phyloP scores from a whole-genome alignment of 2,329 filamentous ascomycete genomes.

The Celoporthe dispersa region DNA sequence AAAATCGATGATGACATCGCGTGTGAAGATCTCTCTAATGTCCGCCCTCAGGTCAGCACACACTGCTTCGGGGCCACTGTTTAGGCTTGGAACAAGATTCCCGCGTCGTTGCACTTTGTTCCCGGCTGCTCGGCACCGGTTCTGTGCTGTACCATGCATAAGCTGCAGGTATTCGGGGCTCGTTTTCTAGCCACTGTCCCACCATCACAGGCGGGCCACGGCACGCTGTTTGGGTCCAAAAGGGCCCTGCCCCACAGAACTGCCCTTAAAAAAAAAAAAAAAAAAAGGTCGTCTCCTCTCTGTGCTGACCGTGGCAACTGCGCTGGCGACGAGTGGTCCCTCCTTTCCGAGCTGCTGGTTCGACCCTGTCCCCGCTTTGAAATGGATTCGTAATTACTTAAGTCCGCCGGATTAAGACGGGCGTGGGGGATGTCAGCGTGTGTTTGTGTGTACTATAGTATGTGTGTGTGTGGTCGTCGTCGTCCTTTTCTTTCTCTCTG shows the following conservation, averaged over 20 bases:
- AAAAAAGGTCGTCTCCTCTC: not conserved
- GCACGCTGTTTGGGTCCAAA: not conserved
- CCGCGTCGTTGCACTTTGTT: not conserved
- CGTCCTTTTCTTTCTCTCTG: not conserved
- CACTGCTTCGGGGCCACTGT: not conserved
- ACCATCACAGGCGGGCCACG: not conserved
- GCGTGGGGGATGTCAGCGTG: not conserved
- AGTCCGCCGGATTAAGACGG: constrained; percentile 6
- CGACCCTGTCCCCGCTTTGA: not conserved
- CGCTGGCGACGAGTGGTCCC: not conserved
- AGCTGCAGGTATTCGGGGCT: not conserved
- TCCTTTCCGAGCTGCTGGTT: not conserved
- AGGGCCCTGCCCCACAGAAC: not conserved
- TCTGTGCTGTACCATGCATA: not conserved
- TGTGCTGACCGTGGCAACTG: not conserved
- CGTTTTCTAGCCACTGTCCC: not conserved
- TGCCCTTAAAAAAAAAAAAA: not conserved
- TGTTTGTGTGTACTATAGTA: not conserved
- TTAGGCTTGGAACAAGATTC: not conserved
- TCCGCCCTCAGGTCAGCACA: not conserved
- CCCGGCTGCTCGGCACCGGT: constrained; percentile 5
- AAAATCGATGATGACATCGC: not conserved
- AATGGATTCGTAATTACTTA: constrained; percentile 17
- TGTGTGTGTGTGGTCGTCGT: not conserved
- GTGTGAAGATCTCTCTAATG: not conserved